These are phyloP conservation scores for Podaxis mareebaensis DNA, from an alignment of 768 basidiomycete species.

Conservation along the genomic window DNA sequence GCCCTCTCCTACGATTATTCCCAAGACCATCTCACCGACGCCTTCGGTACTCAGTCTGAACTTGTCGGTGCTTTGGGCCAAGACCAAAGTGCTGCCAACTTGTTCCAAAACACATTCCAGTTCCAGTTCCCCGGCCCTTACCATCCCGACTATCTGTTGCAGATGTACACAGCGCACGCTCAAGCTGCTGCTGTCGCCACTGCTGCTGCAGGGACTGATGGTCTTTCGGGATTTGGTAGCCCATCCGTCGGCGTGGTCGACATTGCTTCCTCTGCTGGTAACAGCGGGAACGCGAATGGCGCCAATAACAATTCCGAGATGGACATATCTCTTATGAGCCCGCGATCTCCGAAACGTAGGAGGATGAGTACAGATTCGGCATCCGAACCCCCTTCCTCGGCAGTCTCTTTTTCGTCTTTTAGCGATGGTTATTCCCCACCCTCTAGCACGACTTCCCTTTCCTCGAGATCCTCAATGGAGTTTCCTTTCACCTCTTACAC, in stretches of 20 bases:
- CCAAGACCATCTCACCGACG: constrained; percentile 40
- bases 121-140: constrained; percentile 68
- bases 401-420: constrained; percentile 64
- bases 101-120: constrained; percentile 36
- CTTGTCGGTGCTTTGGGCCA: constrained; percentile 46
- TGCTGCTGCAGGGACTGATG: neutral
- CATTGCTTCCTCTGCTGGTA: neutral
- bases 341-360: constrained; percentile 63
- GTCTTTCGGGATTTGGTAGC: neutral
- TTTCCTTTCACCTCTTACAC: constrained; percentile 56
- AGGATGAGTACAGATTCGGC: constrained; percentile 66
- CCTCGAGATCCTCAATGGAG: constrained; percentile 68
- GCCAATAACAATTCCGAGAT: constrained; percentile 29
- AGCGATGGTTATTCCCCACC: constrained; percentile 61
- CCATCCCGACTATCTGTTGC: constrained; percentile 68
- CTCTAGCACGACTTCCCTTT: constrained; percentile 56
- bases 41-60: constrained; percentile 49
- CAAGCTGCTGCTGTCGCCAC: constrained; percentile 24
- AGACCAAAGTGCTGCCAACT: constrained; percentile 27
- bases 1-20: constrained; percentile 51
- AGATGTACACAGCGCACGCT: constrained; percentile 46
- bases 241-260: constrained; percentile 2
- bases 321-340: constrained; percentile 41
- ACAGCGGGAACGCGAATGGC: neutral
- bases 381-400: constrained; percentile 58